These are phyloP conservation scores for Coelastrella sp. DNA, from an alignment of 139 green algal genomes.

Conservation along the genomic window DNA sequence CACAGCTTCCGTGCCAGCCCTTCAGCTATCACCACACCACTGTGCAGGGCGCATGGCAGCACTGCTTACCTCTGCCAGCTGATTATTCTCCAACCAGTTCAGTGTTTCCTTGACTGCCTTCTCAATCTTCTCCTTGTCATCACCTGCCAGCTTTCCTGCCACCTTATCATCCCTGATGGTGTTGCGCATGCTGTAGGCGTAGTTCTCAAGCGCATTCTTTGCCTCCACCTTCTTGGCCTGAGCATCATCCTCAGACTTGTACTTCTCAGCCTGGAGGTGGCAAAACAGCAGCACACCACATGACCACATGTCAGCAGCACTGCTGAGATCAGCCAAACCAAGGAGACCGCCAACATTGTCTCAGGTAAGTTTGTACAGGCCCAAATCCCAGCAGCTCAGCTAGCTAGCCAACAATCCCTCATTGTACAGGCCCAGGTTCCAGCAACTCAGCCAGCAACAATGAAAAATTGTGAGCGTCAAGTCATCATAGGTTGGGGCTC, in stretches of 20 bases:
- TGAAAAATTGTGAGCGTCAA: no score
- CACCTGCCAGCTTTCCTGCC: slow-evolving; percentile 80
- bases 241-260: slow-evolving; percentile 97
- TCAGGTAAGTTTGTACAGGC: no score
- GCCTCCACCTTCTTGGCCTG: slow-evolving; percentile 92
- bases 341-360: no score
- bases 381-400: no score
- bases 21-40: neutral
- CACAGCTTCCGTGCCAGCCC: neutral
- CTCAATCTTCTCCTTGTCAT: slow-evolving; percentile 93
- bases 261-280: slow-evolving; percentile 90
- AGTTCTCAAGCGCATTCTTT: slow-evolving; percentile 97
- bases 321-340: neutral
- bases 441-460: neutral
- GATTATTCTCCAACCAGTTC: slow-evolving; percentile 95
- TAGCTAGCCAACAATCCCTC: no score
- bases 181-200: slow-evolving; percentile 95
- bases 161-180: slow-evolving; percentile 94
- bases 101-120: slow-evolving; percentile 88
- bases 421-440: neutral
- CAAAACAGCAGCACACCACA: neutral
- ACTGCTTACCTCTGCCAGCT: slow-evolving; percentile 85
- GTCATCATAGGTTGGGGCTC: no score
- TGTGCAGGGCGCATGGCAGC: neutral
- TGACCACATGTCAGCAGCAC: neutral